Conservation (phyloP, 305 asterid genomes). For the Salvia sclarea region DNA sequence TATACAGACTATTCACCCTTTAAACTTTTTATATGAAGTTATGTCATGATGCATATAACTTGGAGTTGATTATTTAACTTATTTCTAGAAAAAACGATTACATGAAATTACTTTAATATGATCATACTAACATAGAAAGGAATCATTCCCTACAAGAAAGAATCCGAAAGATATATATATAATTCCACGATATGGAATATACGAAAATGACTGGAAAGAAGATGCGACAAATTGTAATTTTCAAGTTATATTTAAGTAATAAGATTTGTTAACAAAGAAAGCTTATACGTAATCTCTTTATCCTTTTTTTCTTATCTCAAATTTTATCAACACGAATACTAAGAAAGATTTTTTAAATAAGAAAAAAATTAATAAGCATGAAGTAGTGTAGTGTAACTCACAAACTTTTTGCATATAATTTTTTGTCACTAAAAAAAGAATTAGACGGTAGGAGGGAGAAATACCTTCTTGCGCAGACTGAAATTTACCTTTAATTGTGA, state of each 20-base stretch:
- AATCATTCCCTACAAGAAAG: neutral
- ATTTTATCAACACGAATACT: too few relatives aligned
- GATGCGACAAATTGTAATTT: neutral
- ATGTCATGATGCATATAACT: too few relatives aligned
- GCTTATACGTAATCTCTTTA: neutral
- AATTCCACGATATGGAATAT: neutral
- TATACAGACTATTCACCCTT: too few relatives aligned
- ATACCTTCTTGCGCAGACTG: neutral
- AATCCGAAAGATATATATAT: neutral
- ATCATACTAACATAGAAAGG: neutral
- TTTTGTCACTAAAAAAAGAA: too few relatives aligned
- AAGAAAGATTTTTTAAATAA: too few relatives aligned
- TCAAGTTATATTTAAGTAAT: neutral
- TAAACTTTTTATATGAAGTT: too few relatives aligned
- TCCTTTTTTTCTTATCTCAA: too few relatives aligned
- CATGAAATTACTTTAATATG: neutral
- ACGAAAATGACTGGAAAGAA: neutral
- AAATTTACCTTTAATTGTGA: neutral
- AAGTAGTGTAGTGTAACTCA: too few relatives aligned
- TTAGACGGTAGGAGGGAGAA: too few relatives aligned
- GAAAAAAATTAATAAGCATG: too few relatives aligned
- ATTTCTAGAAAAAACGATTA: neutral
- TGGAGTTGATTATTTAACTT: too few relatives aligned
- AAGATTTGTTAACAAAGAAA: neutral
- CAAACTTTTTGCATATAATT: too few relatives aligned